These are phyloP conservation scores for Sonneratia alba DNA, from an alignment of 345 rosid genomes.

Conservation along the genomic window DNA sequence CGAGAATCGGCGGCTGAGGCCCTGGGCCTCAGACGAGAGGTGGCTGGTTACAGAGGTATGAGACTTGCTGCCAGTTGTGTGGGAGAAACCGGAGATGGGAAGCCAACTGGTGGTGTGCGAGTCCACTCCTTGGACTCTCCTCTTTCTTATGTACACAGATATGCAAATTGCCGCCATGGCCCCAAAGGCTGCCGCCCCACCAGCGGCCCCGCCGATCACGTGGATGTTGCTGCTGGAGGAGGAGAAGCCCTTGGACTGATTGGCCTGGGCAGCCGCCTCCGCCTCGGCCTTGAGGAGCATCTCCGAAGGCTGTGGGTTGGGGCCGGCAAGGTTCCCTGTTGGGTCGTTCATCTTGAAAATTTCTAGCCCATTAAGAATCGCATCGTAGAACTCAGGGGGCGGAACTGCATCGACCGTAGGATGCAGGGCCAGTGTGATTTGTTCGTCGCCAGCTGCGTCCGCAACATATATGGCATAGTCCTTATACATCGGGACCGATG, in stretches of 20 bases:
- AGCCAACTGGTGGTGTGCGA: slow-evolving; percentile 60
- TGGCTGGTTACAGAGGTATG: slow-evolving; percentile 37
- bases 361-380: slow-evolving; percentile 62
- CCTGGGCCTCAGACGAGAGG: slow-evolving; percentile 47
- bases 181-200: slow-evolving; percentile 44
- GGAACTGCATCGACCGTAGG: slow-evolving; percentile 29
- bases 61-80: slow-evolving; percentile 42
- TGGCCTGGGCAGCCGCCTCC: slow-evolving; percentile 10
- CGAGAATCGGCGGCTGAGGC: slow-evolving; percentile 59
- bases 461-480: slow-evolving; percentile 44
- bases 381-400: slow-evolving; percentile 35
- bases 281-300: slow-evolving; percentile 33
- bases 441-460: slow-evolving; percentile 34
- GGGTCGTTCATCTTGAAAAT: slow-evolving; percentile 52
- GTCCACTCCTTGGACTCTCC: slow-evolving; percentile 14
- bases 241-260: slow-evolving; percentile 11
- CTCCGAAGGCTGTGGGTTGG: slow-evolving; percentile 48
- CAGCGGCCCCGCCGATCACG: slow-evolving; percentile 42
- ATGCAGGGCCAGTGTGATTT: slow-evolving; percentile 34
- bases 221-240: background rate
- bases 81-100: slow-evolving; percentile 49
- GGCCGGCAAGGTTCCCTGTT: slow-evolving; percentile 47
- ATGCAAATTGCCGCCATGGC: slow-evolving; percentile 43
- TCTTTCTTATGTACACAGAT: slow-evolving; percentile 17
- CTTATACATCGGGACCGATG: slow-evolving; percentile 39